Conservation (phyloP, 805 yeast species). For the Ogataea glucozyma region DNA sequence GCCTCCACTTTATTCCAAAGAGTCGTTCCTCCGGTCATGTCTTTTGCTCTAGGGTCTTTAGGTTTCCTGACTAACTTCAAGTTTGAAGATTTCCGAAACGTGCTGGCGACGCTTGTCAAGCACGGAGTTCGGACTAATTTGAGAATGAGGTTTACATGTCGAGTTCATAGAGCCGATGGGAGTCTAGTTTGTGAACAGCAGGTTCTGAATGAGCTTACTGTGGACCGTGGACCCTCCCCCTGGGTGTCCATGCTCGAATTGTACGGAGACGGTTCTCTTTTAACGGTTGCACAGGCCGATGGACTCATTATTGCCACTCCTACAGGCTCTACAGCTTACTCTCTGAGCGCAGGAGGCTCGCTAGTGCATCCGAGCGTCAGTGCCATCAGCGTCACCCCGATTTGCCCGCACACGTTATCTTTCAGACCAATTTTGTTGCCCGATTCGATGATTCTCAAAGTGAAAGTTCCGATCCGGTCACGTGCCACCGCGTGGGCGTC, state of each 20-base stretch:
- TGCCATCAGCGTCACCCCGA: constrained; percentile 91
- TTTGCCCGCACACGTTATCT: constrained; percentile 92
- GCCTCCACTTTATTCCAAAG: constrained; percentile 84
- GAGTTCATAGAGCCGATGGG: constrained; percentile 59
- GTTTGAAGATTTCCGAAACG: constrained; percentile 67
- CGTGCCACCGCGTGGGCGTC: constrained; percentile 96
- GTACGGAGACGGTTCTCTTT: constrained; percentile 80
- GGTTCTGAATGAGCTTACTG: constrained; percentile 84
- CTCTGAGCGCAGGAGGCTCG: constrained; percentile 93
- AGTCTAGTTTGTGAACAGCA: constrained; percentile 65
- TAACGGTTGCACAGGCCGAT: constrained; percentile 92
- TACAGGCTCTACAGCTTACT: constrained; percentile 95
- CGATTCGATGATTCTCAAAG: constrained; percentile 83
- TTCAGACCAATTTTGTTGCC: constrained; percentile 92
- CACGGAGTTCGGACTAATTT: constrained; percentile 76
- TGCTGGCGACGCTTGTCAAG: constrained; percentile 57
- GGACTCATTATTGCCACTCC: constrained; percentile 93
- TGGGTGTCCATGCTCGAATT: constrained; percentile 86
- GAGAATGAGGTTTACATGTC: constrained; percentile 85
- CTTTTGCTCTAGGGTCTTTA: constrained; percentile 86
- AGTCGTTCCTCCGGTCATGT: constrained; percentile 87
- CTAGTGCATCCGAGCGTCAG: constrained; percentile 92
- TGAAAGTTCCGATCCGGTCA: constrained; percentile 75
- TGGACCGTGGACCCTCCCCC: constrained; percentile 94
- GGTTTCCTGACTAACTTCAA: constrained; percentile 90